These are phyloP conservation scores for Epithemia pelagica DNA, from an alignment of 108 stramenopile species.

Conservation along the genomic window DNA sequence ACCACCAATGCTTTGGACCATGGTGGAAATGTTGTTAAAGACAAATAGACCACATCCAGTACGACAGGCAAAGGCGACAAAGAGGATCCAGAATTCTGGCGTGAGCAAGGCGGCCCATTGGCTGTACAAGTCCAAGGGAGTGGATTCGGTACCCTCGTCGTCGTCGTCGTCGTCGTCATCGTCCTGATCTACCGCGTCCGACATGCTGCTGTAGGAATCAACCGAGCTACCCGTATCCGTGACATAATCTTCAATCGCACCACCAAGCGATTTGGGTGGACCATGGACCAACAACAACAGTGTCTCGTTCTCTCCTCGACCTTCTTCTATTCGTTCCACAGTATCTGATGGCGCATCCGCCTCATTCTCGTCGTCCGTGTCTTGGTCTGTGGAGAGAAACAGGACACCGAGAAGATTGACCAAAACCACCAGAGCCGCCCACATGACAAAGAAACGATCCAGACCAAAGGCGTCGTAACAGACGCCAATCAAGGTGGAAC, in stretches of 20 bases:
- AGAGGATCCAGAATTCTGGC: slow-evolving; percentile 25
- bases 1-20: slow-evolving; percentile 31
- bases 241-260: too few relatives aligned
- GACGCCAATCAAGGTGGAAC: slow-evolving; percentile 22
- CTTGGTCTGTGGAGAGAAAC: neutral
- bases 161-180: neutral
- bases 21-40: slow-evolving; percentile 31
- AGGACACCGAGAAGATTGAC: slow-evolving; percentile 5
- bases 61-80: slow-evolving; percentile 20
- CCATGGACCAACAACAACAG: neutral
- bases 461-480: slow-evolving; percentile 13
- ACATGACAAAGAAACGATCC: slow-evolving; percentile 18
- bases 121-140: neutral
- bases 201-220: neutral
- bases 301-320: too few relatives aligned
- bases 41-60: slow-evolving; percentile 22
- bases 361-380: neutral
- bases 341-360: too few relatives aligned
- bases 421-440: slow-evolving; percentile 17
- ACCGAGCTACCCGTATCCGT: neutral
- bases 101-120: slow-evolving; percentile 19
- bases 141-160: neutral
- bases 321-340: too few relatives aligned
- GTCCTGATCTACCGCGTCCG: too few relatives aligned
- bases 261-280: neutral